These are phyloP conservation scores for Mimosa bimucronata DNA, from an alignment of 306 rosid species.

Conservation along the genomic window DNA sequence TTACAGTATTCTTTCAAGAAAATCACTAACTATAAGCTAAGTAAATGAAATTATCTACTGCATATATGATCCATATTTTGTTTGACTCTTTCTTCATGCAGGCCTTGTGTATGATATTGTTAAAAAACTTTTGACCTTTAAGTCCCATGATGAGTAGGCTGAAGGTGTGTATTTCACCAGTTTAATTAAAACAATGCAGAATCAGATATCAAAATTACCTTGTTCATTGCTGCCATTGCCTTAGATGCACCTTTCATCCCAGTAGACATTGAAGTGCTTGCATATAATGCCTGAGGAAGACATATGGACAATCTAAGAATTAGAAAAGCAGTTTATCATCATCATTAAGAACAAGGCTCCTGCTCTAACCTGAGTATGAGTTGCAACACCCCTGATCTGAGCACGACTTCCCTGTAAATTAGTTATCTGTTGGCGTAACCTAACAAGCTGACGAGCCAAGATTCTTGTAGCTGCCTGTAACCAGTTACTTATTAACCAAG, in stretches of 20 bases:
- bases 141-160: background rate
- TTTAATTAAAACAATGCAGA: conserved; percentile 23
- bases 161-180: background rate
- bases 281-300: conserved; percentile 78
- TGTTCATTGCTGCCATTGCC: conserved; percentile 98
- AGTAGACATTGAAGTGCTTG: conserved; percentile 91
- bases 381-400: conserved; percentile 93
- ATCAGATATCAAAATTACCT: conserved; percentile 47
- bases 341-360: background rate
- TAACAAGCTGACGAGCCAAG: conserved; percentile 93
- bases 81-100: background rate
- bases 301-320: conserved; percentile 13
- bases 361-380: conserved; percentile 86
- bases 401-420: conserved; percentile 99
- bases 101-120: background rate
- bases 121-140: background rate
- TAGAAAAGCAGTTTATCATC: background rate
- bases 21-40: background rate
- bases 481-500: conserved; percentile 30
- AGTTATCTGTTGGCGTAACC: conserved; percentile 94
- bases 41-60: background rate
- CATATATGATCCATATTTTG: background rate
- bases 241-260: conserved; percentile 99
- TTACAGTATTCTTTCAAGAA: background rate
- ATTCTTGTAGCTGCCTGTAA: conserved; percentile 88